Evolutionary conservation across 2,329 filamentous ascomycete species (phyloP), one percentile per base, ranked within the genome.

Genomic region (Neonectria hederae): DNA sequence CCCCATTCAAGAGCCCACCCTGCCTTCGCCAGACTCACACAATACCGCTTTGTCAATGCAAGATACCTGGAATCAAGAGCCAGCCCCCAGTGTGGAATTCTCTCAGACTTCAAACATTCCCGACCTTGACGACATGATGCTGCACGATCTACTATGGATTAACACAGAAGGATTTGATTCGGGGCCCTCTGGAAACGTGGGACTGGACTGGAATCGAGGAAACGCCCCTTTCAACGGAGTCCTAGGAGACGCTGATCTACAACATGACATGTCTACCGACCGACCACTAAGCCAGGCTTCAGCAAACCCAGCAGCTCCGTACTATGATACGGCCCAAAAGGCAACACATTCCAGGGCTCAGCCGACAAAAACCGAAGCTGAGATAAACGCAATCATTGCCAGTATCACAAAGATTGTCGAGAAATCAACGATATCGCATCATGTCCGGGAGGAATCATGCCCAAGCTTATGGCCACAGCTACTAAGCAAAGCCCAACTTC

Each of bases 81-180:
- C 52, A 24, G 21, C 32, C 30, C 21, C 52, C 52, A 54, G 52
- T 42, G 35, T 54, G 21, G 52, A 54, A 54, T 54, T 54, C 21
- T 54, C 30, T 26, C 32, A 54, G 52, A 11, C 28, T 54, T 54
- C 35, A 40, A 28, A 54, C 35, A 54, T 54, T 42, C 35, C 52
- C 32, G 52, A 40, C 52, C 35, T 54, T 14, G 52, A 54, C 35
- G 22, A 54, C 52, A 54, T 42, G 35, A 54, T 54, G 52, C 52
- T 54, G 52, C 35, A 28, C 52, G 52, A 54, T 40, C 52, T 54
- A n/a, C 52, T 54, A 26, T 54, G 52, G 52, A 54, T 35, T 42
- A 54, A 54, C 52, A 54, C 52, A 28, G 22, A 42, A 54, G 52
- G 32, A 24, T 42, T 54, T 42, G 24, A 54, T 42, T 54, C 52